Evolutionary conservation across 345 rosid genomes (phyloP), one percentile per base, ranked within the genome.

Genomic region (Gossypioides kirkii): DNA sequence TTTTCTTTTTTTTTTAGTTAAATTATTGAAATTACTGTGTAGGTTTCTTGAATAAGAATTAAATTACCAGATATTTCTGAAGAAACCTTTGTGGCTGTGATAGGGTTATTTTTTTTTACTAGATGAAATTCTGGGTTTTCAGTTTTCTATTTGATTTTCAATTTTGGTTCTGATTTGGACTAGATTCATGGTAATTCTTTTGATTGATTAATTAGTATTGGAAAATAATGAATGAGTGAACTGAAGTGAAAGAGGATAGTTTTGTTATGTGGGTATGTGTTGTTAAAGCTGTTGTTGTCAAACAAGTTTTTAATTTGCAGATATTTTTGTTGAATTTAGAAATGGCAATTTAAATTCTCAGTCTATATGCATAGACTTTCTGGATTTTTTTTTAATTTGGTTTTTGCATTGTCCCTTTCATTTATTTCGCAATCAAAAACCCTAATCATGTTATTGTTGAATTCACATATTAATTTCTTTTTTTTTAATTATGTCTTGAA

Each of bases 251-350:
- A 32, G 38, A 32, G 38, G 76, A 50, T 79, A 68, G 81, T 32
- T 62, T 74, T 22, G 18, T 23, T 82, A 62, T 78, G 91, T 83
- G 83, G 84, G 82, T 76, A 79, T 84, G 67, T 79, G 78, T 82
- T 74, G 91, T 86, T 66, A 89, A 84, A 91, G 80, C 83, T 85
- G 89, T 75, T 58, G 58, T 25, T 69, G 22, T 75, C 78, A 75
- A 43, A 2, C 64, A 63, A 65, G 76, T 61, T 72, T 58, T 65
- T 56, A 75, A 76, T 55, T 82, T 61, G 70, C 63, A 54, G 79
- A 72, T 67, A 52, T 61, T 74, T 69, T 82, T 79, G 82, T 83
- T 80, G 80, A 71, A 80, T 77, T 72, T 79, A 77, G 77, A 83
- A 85, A 83, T 82, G 77, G 78, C 71, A 76, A 76, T 70, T 77